Base-by-base conservation (phyloP, 2,329 filamentous ascomycete species). In the Hypoxylon sp. region DNA sequence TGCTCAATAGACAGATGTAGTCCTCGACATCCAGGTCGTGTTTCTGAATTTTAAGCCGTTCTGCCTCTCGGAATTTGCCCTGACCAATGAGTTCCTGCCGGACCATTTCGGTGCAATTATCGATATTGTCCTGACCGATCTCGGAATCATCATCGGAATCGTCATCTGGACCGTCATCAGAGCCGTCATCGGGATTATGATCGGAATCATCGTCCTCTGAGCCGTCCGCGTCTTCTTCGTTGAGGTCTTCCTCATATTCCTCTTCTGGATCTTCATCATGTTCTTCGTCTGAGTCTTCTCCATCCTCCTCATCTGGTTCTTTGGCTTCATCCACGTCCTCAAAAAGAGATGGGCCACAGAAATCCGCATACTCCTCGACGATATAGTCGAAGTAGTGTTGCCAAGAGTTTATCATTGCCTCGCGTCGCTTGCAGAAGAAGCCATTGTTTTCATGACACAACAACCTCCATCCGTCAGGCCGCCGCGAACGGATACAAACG, bases 401-500 rank as follows among this genome's bases (percentile, higher is more conserved):
- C 38, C 17, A 19, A 43, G 9, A 11, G 1, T n/a, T 38, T 9
- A 25, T 25, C 14, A 14, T 25, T 41, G n/a, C 34, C 11, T 25
- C 32, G 19, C 51, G 51, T n/a, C 34, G 51, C 32, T 53, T 41
- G 34, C 30, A 41, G 51, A 36, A 41, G 23, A 6, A 25, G 5
- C 25, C 30, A 3, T 36, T 13, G 30, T 36, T n/a, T 2, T 9
- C 9, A 51, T 6, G 13, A n/a, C 19, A 19, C 49, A n/a, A 34
- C 28, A 52, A 30, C 0, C 36, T n/a, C 49, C 49, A 52, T 36
- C 21, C 28, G 11, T 11, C 9, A 5, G 11, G 10, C 3, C 30
- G 30, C 17, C 25, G 28, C 1, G 28, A 21, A n/a, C 30, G 32
- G 49, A 52, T 36, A 11, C 3, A 2, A 4, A 36, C 30, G 6